Conservation (phyloP, 1,139 yeast species). For the Pichia sp. region DNA sequence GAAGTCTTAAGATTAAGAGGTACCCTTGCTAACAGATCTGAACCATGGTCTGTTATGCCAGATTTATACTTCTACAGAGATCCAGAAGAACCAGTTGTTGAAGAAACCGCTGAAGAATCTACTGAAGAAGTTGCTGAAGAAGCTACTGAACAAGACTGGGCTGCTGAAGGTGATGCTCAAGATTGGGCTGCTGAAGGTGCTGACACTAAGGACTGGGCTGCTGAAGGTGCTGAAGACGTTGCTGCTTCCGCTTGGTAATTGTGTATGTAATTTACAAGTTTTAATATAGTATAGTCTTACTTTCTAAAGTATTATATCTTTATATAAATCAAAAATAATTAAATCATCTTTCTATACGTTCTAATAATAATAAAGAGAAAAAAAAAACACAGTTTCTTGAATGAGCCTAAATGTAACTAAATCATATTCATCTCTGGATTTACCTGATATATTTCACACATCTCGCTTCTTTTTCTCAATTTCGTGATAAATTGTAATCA, state of each 20-base stretch:
- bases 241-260: conserved; percentile 32
- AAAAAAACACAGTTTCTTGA: too few relatives aligned
- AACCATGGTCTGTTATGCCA: conserved; percentile 99
- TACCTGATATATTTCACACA: too few relatives aligned
- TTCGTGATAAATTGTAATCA: too few relatives aligned
- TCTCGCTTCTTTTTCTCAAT: too few relatives aligned
- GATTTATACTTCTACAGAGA: conserved; percentile 99
- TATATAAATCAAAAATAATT: conserved; percentile 13
- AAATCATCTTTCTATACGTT: conserved; percentile 15
- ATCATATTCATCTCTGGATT: too few relatives aligned
- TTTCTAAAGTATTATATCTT: conserved; percentile 10
- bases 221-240: conserved; percentile 29
- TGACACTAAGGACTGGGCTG: conserved; percentile 39
- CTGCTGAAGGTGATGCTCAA: conserved; percentile 36
- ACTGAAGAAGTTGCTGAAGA: conserved; percentile 58
- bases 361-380: conserved; percentile 1
- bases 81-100: conserved; percentile 97
- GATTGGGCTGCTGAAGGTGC: conserved; percentile 68
- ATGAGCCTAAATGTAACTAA: too few relatives aligned
- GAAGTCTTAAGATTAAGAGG: conserved; percentile 99
- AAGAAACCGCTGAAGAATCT: conserved; percentile 55
- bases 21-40: conserved; percentile 91
- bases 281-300: conserved; percentile 10
- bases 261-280: conserved; percentile 9
- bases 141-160: conserved; percentile 56